A percentile compares a stretch with the other conserved stretches of the same genome.
Evolutionary conservation across 495 filamentous ascomycete genomes (phyloP).

Genomic region (Platismatia glauca): DNA sequence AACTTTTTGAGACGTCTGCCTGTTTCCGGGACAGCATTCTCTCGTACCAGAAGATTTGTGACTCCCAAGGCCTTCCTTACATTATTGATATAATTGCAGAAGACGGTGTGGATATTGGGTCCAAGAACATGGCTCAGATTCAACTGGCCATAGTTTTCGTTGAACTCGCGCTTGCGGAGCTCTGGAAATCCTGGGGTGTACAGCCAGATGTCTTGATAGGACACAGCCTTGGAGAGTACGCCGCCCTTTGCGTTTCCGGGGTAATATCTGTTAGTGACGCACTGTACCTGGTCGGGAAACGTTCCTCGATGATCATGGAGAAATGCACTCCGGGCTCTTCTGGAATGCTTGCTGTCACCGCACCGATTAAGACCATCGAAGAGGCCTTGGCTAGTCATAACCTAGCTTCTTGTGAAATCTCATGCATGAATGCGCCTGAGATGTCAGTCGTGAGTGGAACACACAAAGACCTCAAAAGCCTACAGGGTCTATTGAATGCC

Average conservation of each 20-base stretch:
- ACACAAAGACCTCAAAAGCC: background rate
- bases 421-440: slow-evolving; percentile 32
- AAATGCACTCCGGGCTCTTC: slow-evolving; percentile 57
- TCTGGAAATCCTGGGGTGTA: slow-evolving; percentile 32
- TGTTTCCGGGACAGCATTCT: slow-evolving; percentile 27
- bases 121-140: slow-evolving; percentile 20
- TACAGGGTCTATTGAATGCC: background rate
- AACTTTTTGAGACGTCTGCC: slow-evolving; percentile 24
- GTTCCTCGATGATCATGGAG: slow-evolving; percentile 55
- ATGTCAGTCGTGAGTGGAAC: slow-evolving; percentile 29
- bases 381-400: background rate
- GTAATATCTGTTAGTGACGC: slow-evolving; percentile 25
- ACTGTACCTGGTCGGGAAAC: slow-evolving; percentile 53
- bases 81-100: slow-evolving; percentile 27
- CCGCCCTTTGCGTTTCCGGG: slow-evolving; percentile 28
- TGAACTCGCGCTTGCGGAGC: slow-evolving; percentile 33
- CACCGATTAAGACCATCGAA: background rate
- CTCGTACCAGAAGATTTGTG: slow-evolving; percentile 25
- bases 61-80: slow-evolving; percentile 26
- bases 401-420: slow-evolving; percentile 24
- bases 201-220: slow-evolving; percentile 28
- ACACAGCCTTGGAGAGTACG: slow-evolving; percentile 38
- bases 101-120: slow-evolving; percentile 18
- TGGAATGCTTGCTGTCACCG: slow-evolving; percentile 29
- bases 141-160: slow-evolving; percentile 30